A percentile compares a stretch with the other conserved stretches of the same genome.
Evolutionary conservation across 495 filamentous ascomycete species (phyloP).

Genomic region (Pyrenula aspistea): DNA sequence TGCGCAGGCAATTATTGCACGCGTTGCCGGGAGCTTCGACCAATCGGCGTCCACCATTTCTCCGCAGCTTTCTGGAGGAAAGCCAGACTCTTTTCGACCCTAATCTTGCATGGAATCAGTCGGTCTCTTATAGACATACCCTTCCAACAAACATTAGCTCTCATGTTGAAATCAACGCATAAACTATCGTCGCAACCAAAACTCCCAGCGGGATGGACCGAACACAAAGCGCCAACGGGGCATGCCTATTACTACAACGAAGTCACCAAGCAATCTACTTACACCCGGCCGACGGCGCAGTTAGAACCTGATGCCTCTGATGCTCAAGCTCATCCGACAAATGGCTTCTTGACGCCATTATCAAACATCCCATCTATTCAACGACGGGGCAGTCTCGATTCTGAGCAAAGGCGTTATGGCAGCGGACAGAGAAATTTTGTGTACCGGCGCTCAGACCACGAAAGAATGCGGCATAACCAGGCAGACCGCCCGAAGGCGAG

Average conservation of each 20-base stretch:
- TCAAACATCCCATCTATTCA: neutral
- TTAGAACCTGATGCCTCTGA: conserved; percentile 15
- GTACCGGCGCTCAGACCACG: conserved; percentile 38
- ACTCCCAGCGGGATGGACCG: conserved; percentile 74
- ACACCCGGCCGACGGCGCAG: conserved; percentile 45
- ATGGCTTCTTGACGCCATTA: neutral
- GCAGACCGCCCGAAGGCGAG: conserved; percentile 74
- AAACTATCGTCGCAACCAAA: conserved; percentile 36
- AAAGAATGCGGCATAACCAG: conserved; percentile 45
- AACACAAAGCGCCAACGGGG: conserved; percentile 78
- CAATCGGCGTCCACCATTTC: neutral
- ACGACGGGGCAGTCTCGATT: conserved; percentile 1
- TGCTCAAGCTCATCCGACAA: conserved; percentile 20
- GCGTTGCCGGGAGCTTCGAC: neutral
- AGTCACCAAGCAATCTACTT: conserved; percentile 79
- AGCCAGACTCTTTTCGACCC: too few relatives aligned
- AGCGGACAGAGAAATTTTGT: conserved; percentile 22
- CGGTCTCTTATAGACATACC: too few relatives aligned
- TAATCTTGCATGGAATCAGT: too few relatives aligned
- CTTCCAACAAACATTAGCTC: neutral
- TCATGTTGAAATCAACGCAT: conserved; percentile 56
- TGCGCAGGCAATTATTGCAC: neutral
- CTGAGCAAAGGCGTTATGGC: conserved; percentile 17
- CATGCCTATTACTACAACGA: conserved; percentile 85
- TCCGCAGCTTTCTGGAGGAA: neutral